These are phyloP conservation scores for Mycena belliarum DNA, from an alignment of 768 basidiomycete genomes.

Conservation along the genomic window DNA sequence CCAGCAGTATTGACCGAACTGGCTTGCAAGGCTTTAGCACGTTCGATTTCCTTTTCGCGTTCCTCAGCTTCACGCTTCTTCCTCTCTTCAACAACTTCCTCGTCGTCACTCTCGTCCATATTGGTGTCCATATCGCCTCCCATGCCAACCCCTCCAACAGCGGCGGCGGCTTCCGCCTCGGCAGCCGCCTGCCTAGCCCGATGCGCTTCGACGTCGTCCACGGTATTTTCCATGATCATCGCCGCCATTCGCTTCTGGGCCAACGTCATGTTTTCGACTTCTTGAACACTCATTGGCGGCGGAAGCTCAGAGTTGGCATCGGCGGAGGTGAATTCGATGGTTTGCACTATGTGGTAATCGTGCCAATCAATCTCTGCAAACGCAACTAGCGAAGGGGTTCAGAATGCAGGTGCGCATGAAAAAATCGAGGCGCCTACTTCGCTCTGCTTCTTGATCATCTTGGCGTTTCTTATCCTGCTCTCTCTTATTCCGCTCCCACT, in stretches of 20 bases:
- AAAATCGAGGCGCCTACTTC: slow-evolving; percentile 54
- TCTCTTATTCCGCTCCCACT: slow-evolving; percentile 84
- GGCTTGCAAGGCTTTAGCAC: slow-evolving; percentile 79
- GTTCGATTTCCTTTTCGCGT: slow-evolving; percentile 66
- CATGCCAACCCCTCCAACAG: slow-evolving; percentile 65
- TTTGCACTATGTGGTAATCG: slow-evolving; percentile 97
- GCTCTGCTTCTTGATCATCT: slow-evolving; percentile 91
- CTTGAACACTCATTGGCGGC: slow-evolving; percentile 93
- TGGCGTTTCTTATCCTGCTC: slow-evolving; percentile 85
- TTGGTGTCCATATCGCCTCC: slow-evolving; percentile 58
- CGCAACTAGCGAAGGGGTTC: slow-evolving; percentile 54
- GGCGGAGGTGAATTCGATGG: slow-evolving; percentile 93
- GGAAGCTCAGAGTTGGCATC: slow-evolving; percentile 92
- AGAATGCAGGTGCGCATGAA: not conserved
- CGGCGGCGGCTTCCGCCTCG: slow-evolving; percentile 80
- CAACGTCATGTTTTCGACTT: slow-evolving; percentile 94
- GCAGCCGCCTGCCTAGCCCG: slow-evolving; percentile 81
- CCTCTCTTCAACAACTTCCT: slow-evolving; percentile 60
- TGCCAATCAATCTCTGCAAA: slow-evolving; percentile 99
- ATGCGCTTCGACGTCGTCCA: slow-evolving; percentile 81
- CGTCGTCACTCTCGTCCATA: slow-evolving; percentile 89
- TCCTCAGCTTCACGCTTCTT: slow-evolving; percentile 74
- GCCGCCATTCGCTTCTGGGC: slow-evolving; percentile 98
- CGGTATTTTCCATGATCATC: slow-evolving; percentile 96
- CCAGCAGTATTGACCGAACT: slow-evolving; percentile 71